Conservation (phyloP, 257 asterid genomes). For the Capsicum rhomboideum region DNA sequence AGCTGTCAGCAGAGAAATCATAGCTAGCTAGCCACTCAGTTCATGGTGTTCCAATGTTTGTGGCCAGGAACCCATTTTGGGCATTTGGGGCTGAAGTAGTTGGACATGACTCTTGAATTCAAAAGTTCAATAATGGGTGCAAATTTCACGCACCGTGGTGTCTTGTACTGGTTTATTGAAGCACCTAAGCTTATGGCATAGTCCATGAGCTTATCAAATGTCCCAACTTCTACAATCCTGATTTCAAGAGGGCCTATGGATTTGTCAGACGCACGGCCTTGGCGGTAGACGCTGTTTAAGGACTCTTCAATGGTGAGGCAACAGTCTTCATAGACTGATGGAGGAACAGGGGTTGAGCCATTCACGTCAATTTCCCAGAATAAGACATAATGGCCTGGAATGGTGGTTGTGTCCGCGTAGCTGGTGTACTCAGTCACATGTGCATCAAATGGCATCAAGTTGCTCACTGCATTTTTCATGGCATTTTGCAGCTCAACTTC, state of each 20-base stretch:
- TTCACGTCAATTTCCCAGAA: conserved; percentile 25
- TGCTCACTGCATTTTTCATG: conserved; percentile 13
- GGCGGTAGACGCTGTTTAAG: neutral
- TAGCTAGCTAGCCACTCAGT: neutral
- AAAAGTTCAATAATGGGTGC: conserved; percentile 29
- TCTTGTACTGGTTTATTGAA: conserved; percentile 33
- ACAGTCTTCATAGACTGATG: conserved; percentile 20
- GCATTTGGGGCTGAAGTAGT: conserved; percentile 25
- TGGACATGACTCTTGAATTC: conserved; percentile 18
- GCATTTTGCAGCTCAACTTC: conserved; percentile 19
- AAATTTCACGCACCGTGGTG: conserved; percentile 36
- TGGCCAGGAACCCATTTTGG: conserved; percentile 33
- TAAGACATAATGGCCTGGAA: conserved; percentile 14
- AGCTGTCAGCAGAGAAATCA: neutral
- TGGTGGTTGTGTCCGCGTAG: conserved; percentile 25
- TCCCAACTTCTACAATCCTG: conserved; percentile 30
- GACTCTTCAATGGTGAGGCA: conserved; percentile 8
- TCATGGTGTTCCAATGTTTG: conserved; percentile 24
- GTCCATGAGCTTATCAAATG: conserved; percentile 38
- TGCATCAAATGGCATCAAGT: conserved; percentile 19
- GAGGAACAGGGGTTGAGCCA: conserved; percentile 11
- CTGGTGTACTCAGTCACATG: conserved; percentile 26
- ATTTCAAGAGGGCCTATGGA: conserved; percentile 30
- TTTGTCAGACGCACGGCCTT: conserved; percentile 3
- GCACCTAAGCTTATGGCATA: conserved; percentile 32